Evolutionary conservation across 2,329 filamentous ascomycete species (phyloP), one percentile per base, ranked within the genome.

Genomic region (Erysiphe pulchra): DNA sequence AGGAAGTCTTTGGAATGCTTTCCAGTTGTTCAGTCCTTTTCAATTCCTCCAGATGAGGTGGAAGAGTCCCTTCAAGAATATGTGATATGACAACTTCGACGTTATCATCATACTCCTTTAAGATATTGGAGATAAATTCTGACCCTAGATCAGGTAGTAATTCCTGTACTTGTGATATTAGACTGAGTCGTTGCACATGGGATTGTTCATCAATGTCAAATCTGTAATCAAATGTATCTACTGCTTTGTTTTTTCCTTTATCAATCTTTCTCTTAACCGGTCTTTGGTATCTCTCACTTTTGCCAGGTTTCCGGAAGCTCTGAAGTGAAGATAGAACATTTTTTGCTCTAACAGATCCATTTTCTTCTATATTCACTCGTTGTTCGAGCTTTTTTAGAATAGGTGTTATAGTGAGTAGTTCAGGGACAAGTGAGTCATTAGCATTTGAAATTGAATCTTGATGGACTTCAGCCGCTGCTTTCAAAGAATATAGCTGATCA

Each of bases 101-200:
- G 54, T 86, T 68, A 52, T 90, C 76, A 40, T 65, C 62, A 57
- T 90, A 94, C 56, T 82, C 75, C 54, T 87, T 80, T 20, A 94
- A 67, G 10, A 92, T 68, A 53, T 72, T 79, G 16, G 81, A 69
- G 14, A 95, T 66, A 56, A 93, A 95, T 0, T 71, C 81, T 4
- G 81, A 77, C 5, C 86, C 85, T 10, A 95, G 65, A 50, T 92
- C 75, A 0, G 87, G 84, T 56, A 95, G 94, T 0, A 95, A 66
- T 56, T 98, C 87, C 57, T 93, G 85, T n/a, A 98, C 70, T 58
- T 92, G 83, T 0, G 80, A 80, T 45, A 95, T 75, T 43, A 87
- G 73, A 53, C 80, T 86, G 73, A 92, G 79, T 38, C 69, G 76
- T 60, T 93, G 84, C 18, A 87, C 64, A 55, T 90, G 82, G 42